phyloP scores from a whole-genome alignment of 2,329 filamentous ascomycete genomes.

The Dissoconium aciculare region DNA sequence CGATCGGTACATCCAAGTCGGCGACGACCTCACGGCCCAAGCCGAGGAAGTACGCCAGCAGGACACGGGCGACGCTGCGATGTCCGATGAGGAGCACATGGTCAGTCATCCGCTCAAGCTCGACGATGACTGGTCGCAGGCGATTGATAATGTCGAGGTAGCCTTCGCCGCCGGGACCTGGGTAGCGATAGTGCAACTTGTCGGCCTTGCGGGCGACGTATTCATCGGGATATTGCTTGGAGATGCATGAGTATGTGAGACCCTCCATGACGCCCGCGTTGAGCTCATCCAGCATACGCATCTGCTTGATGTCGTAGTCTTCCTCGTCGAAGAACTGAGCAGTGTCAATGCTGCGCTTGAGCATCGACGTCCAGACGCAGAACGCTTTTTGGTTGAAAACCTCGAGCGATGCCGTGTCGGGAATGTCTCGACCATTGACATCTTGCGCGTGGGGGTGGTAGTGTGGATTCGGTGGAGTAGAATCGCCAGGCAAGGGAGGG shows the following conservation, averaged over 20 bases:
- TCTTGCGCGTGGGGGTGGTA: slow-evolving; percentile 36
- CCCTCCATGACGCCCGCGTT: slow-evolving; percentile 89
- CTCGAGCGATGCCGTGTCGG: slow-evolving; percentile 6
- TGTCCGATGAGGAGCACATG: slow-evolving; percentile 87
- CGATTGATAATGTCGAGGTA: slow-evolving; percentile 96
- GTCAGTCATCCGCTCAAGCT: slow-evolving; percentile 93
- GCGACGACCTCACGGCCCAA: slow-evolving; percentile 82
- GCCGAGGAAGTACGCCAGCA: slow-evolving; percentile 94
- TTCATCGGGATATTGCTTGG: slow-evolving; percentile 61
- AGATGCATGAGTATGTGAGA: slow-evolving; percentile 85
- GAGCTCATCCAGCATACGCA: slow-evolving; percentile 62
- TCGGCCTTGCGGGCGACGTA: slow-evolving; percentile 65
- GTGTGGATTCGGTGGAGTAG: slow-evolving; percentile 88
- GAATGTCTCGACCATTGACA: not conserved
- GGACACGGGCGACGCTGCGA: slow-evolving; percentile 76
- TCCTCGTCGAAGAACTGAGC: slow-evolving; percentile 88
- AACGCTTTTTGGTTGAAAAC: slow-evolving; percentile 57
- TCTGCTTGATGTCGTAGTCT: slow-evolving; percentile 84
- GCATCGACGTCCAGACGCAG: slow-evolving; percentile 97
- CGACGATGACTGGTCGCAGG: slow-evolving; percentile 84
- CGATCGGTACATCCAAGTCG: slow-evolving; percentile 82
- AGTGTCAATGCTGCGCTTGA: slow-evolving; percentile 76
- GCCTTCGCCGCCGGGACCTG: slow-evolving; percentile 85
- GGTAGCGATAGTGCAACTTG: slow-evolving; percentile 94
- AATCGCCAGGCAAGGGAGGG: slow-evolving; percentile 80